Conservation (phyloP, 768 basidiomycete species). For the Rhodotorula babjevae region DNA sequence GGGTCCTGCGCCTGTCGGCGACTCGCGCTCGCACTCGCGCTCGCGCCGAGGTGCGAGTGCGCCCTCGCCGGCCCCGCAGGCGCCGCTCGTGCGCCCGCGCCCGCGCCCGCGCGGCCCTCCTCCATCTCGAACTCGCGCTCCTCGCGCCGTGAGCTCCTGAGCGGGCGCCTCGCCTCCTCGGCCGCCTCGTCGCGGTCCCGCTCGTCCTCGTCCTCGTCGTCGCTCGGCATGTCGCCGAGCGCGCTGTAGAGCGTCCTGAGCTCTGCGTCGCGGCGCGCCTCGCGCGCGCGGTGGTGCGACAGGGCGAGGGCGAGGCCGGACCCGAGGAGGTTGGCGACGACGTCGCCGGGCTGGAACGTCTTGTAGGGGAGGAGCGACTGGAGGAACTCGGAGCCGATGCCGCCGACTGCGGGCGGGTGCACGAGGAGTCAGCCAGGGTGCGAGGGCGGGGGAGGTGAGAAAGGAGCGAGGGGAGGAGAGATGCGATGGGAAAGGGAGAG, state of each 20-base stretch:
- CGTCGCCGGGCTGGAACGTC: constrained; percentile 40
- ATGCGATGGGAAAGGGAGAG: too few species aligned
- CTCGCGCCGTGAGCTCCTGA: not conserved
- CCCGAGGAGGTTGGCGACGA: constrained; percentile 40
- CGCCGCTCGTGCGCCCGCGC: not conserved
- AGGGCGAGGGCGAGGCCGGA: constrained; percentile 18
- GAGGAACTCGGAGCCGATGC: constrained; percentile 37
- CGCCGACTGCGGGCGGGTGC: constrained; percentile 10
- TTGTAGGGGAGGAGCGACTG: constrained; percentile 41
- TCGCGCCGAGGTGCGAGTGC: too few species aligned
- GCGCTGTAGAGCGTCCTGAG: constrained; percentile 82
- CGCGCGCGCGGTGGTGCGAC: not conserved
- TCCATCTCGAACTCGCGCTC: constrained; percentile 1
- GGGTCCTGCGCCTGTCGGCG: constrained; percentile 7
- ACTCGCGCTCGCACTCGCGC: too few species aligned
- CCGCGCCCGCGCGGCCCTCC: not conserved
- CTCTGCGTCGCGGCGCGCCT: constrained; percentile 11
- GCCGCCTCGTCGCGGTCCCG: not conserved
- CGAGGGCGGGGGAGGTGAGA: not conserved
- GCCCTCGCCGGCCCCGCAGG: too few species aligned
- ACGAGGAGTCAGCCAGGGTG: too few species aligned
- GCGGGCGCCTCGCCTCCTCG: not conserved
- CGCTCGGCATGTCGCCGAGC: constrained; percentile 75
- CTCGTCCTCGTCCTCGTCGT: constrained; percentile 64
- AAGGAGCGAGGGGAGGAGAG: not conserved